Base-by-base conservation (phyloP, 2,329 filamentous ascomycete species). In the Thelonectria discophora region DNA sequence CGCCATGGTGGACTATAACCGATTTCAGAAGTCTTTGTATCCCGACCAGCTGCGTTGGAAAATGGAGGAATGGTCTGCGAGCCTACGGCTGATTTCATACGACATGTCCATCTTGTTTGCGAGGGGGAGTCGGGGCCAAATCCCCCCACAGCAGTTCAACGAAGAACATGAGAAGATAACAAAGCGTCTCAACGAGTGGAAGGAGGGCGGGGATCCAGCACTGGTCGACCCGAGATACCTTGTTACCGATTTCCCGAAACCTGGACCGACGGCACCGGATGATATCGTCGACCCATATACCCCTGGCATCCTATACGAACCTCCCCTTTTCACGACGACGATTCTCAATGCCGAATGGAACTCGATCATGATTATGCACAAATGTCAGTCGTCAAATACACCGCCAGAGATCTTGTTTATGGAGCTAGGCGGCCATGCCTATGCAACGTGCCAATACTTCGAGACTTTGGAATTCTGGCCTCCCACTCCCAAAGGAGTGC, bases 21-120 rank as follows among this genome's bases (percentile, higher is more conserved):
- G 81, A 39, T 78, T 84, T 20, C 87, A 90, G 69, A 81, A 84
- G 2, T 76, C 81, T 12, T 78, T 82, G 2, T 81, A 90, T 34
- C 90, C 92, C 0, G 78, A 84, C 13, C 84, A 90, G 15, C 60
- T 94, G 7, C 79, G 81, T 2, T 88, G 88, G 79, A 88, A 88
- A 65, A 85, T 92, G 37, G 88, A 92, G 68, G 84, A 87, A 21
- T 86, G 86, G 40, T 85, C 89, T 32, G 86, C 90, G 1, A 82
- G 84, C 30, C 82, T 91, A 55, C 87, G 92, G 13, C 79, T 94
- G 13, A 86, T 96, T 30, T 91, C 90, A 1, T 88, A 90, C 73
- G 92, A 97, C 60, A 90, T 96, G 79, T 89, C 92, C 2, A 83
- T 90, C 12, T 81, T 97, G 2, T 93, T 94, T 73, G 88, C 91